phyloP scores from a whole-genome alignment of 805 yeast species.

The Barnettozyma botsteinii region DNA sequence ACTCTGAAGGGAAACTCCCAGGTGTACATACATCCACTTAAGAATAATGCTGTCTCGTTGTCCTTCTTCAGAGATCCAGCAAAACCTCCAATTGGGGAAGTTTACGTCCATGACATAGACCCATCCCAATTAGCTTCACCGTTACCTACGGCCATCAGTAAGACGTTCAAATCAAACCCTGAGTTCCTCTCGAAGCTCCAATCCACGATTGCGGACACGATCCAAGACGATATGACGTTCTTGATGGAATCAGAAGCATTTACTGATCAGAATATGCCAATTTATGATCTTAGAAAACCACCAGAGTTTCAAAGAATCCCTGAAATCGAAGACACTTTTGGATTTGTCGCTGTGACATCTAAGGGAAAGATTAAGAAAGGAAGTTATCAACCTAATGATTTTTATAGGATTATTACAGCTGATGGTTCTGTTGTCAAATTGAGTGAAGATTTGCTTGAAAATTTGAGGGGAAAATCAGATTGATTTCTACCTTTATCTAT shows the following conservation, averaged over 20 bases:
- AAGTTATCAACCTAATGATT: conserved; percentile 50
- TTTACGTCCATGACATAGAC: not conserved
- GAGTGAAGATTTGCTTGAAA: conserved; percentile 44
- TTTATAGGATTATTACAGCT: conserved; percentile 48
- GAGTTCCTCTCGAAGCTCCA: conserved; percentile 11
- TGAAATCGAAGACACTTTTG: conserved; percentile 63
- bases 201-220: conserved; percentile 14
- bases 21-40: conserved; percentile 11
- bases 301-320: conserved; percentile 65
- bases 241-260: conserved; percentile 50
- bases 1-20: conserved; percentile 10
- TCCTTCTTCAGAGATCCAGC: conserved; percentile 16
- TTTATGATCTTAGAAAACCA: conserved; percentile 61
- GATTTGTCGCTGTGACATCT: conserved; percentile 56
- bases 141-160: not conserved
- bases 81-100: conserved; percentile 5
- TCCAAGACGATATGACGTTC: conserved; percentile 45
- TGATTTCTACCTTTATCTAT: conserved; percentile 18
- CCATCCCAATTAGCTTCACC: not conserved
- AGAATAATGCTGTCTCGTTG: not conserved
- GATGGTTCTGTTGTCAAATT: conserved; percentile 45
- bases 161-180: conserved; percentile 10
- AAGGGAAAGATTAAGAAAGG: conserved; percentile 49
- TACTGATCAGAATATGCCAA: conserved; percentile 54
- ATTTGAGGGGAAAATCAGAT: not conserved